These are phyloP conservation scores for Cantharellus anzutake DNA, from an alignment of 768 basidiomycete species.

Conservation along the genomic window DNA sequence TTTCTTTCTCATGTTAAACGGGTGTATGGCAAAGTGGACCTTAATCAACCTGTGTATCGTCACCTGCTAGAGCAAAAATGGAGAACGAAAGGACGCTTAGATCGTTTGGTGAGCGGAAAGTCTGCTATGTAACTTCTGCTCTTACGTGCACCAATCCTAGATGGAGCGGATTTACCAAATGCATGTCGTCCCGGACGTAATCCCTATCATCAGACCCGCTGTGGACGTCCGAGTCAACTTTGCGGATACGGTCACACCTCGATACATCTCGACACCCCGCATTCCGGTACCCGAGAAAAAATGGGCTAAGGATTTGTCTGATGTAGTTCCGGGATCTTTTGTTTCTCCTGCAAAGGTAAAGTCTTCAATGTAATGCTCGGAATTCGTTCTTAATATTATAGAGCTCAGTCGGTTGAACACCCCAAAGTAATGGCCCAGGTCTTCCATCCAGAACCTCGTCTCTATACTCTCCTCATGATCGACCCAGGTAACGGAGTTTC, in stretches of 20 bases:
- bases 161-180: slow-evolving; percentile 91
- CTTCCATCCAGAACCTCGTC: slow-evolving; percentile 59
- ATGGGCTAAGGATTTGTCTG: slow-evolving; percentile 12
- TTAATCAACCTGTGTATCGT: slow-evolving; percentile 43
- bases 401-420: slow-evolving; percentile 23
- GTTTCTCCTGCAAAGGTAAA: slow-evolving; percentile 48
- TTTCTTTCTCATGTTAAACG: not conserved
- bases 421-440: slow-evolving; percentile 54
- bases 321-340: slow-evolving; percentile 54
- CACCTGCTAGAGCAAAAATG: slow-evolving; percentile 68
- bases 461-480: slow-evolving; percentile 79
- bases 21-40: slow-evolving; percentile 12
- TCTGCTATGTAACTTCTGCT: not conserved
- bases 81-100: slow-evolving; percentile 68
- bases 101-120: slow-evolving; percentile 48
- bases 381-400: not conserved
- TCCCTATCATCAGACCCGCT: slow-evolving; percentile 50
- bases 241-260: slow-evolving; percentile 19
- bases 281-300: slow-evolving; percentile 9
- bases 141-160: slow-evolving; percentile 19
- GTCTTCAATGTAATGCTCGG: not conserved
- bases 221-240: slow-evolving; percentile 54
- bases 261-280: slow-evolving; percentile 11
- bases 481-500: slow-evolving; percentile 46
- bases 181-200: slow-evolving; percentile 74